Percentiles rank a stretch among this genome's conserved stretches.
phyloP scores from a whole-genome alignment of 1,284 basidiomycete genomes.

The Microbotryum saponariae region DNA sequence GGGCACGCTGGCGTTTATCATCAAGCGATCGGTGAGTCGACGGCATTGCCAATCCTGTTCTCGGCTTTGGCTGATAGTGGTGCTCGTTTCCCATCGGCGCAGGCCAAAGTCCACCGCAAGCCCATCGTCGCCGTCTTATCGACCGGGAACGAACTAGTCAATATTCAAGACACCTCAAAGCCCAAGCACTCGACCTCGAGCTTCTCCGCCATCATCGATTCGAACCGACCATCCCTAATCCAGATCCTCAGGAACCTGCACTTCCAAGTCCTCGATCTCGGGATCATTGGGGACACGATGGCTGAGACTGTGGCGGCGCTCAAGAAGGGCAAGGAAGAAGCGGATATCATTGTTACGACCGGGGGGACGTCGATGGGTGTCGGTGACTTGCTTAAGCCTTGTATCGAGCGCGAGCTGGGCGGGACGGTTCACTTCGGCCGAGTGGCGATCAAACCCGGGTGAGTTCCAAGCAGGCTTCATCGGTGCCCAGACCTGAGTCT shows the following conservation, averaged over 20 bases:
- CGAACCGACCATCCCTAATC: conserved; percentile 69
- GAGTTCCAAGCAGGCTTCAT: conserved; percentile 3
- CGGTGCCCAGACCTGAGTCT: too few relatives aligned
- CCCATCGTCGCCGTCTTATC: conserved; percentile 71
- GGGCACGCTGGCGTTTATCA: conserved; percentile 74
- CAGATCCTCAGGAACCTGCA: conserved; percentile 64
- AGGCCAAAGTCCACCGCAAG: conserved; percentile 61
- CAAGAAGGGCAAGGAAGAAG: conserved; percentile 51
- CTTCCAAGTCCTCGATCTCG: conserved; percentile 69
- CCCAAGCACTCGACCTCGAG: neutral
- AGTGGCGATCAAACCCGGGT: conserved; percentile 47
- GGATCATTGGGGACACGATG: conserved; percentile 64
- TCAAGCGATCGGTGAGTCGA: conserved; percentile 54
- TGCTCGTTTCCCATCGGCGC: neutral
- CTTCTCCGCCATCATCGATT: conserved; percentile 60
- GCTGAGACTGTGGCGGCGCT: conserved; percentile 56
- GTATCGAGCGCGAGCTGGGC: conserved; percentile 66
- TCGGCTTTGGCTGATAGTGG: neutral
- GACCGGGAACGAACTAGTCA: conserved; percentile 74
- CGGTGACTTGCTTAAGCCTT: conserved; percentile 73
- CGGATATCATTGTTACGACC: conserved; percentile 72
- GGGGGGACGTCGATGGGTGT: conserved; percentile 88
- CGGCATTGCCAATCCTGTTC: neutral
- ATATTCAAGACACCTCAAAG: conserved; percentile 47
- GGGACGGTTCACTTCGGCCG: conserved; percentile 75